Evolutionary conservation across 306 rosid species (phyloP), one percentile per base, ranked within the genome.

Genomic region (Cicer cuneatum): DNA sequence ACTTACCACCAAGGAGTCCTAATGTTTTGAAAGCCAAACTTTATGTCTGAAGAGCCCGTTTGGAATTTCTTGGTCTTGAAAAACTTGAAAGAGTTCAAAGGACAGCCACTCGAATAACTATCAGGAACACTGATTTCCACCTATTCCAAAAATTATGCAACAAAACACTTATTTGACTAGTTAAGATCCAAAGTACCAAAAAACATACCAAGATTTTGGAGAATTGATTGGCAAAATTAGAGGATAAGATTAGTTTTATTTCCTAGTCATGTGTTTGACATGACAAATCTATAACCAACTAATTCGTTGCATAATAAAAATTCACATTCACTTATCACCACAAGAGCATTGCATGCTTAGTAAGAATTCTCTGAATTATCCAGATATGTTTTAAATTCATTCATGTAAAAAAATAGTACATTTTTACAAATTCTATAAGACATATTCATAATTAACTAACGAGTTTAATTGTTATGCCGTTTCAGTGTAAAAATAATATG

Each of bases 1-100:
- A 69, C 88, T 72, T 83, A 92, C 97, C 97, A 89, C 97, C 97
- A 92, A 62, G 96, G 96, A 64, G 96, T 88, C 74, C 96, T 85
- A 16, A 82, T 84, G 79, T 89, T 92, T 24, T 79, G 68, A 70
- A 48, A 78, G 54, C 90, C 90, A 33, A 38, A 62, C 59, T 85
- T 79, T 38, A 72, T 45, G 21, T 47, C 6, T 41, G 81, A 71
- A 12, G 87, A 80, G 66, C 76, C 83, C 0, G 90, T 81, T 19
- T 80, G 41, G 51, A 85, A 81, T 77, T 74, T 46, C 84, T 79
- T 88, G 54, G 93, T 88, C 88, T 85, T 84, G 19, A 77, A 79
- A 78, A 86, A 86, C 84, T 84, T 89, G 84, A 89, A 89, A 59
- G 93, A 80, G 70, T 92, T 86, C 21, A 89, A 53, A 24, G 96